Percentiles rank a stretch among this genome's conserved stretches.
Evolutionary conservation across 805 yeast species (phyloP).

Genomic region (Wickerhamiella lipophila): DNA sequence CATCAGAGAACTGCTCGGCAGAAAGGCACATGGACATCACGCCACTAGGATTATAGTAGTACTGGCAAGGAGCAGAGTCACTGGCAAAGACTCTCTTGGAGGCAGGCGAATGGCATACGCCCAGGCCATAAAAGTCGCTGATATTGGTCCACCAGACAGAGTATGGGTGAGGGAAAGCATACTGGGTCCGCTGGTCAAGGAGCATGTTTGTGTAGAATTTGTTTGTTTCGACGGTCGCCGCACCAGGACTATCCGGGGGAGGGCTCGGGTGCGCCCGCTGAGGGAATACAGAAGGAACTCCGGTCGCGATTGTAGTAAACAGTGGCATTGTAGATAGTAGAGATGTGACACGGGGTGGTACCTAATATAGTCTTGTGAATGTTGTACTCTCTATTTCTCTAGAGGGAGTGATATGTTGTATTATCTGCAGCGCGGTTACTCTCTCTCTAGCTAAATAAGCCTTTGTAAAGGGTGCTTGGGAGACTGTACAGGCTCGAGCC

Average conservation of each 20-base stretch:
- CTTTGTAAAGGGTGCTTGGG: no score
- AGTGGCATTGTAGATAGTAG: conserved; percentile 24
- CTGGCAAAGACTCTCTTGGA: conserved; percentile 35
- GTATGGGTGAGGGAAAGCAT: conserved; percentile 59
- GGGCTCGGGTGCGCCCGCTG: conserved; percentile 25
- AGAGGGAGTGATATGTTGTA: neutral
- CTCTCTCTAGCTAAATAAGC: no score
- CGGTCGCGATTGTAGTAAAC: conserved; percentile 36
- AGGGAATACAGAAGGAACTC: conserved; percentile 37
- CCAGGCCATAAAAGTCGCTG: conserved; percentile 41
- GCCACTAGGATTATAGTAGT: conserved; percentile 45
- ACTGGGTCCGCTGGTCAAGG: conserved; percentile 41
- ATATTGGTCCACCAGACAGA: conserved; percentile 43
- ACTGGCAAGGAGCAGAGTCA: conserved; percentile 30
- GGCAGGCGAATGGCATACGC: conserved; percentile 44
- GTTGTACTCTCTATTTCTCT: neutral
- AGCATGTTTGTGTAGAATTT: conserved; percentile 62
- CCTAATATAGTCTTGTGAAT: neutral
- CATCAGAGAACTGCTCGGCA: conserved; percentile 38
- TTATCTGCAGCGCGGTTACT: no score
- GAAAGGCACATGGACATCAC: conserved; percentile 45
- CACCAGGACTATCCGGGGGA: conserved; percentile 34
- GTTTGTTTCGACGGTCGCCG: conserved; percentile 50
- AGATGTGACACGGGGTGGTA: neutral
- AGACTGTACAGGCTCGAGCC: neutral